Percentiles rank a stretch among this genome's conserved stretches.
Evolutionary conservation across 768 basidiomycete genomes (phyloP).

Genomic region (Dioszegia crocea): DNA sequence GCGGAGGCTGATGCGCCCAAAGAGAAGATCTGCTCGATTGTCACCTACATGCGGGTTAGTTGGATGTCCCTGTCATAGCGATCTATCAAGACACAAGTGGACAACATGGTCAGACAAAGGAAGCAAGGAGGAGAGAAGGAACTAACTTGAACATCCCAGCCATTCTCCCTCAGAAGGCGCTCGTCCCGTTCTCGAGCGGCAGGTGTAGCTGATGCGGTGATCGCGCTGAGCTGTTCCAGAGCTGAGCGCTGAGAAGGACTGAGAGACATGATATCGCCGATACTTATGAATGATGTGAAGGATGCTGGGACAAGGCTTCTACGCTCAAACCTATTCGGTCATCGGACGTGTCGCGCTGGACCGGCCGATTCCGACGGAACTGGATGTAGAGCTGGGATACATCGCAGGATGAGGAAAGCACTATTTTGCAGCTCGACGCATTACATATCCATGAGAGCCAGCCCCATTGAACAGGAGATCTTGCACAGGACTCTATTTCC

Average conservation of each 20-base stretch:
- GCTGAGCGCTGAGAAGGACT: conserved; percentile 21
- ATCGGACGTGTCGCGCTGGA: no score
- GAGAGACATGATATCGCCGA: conserved; percentile 20
- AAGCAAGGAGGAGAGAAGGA: not conserved
- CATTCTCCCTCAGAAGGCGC: conserved; percentile 38
- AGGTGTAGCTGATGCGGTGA: conserved; percentile 35
- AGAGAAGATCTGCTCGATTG: conserved; percentile 44
- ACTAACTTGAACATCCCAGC: conserved; percentile 48
- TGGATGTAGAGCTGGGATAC: no score
- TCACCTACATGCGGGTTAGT: conserved; percentile 13
- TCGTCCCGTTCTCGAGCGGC: conserved; percentile 39
- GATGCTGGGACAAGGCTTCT: no score
- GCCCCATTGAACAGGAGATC: no score
- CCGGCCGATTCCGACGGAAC: no score
- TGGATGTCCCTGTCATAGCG: not conserved
- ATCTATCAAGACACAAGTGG: not conserved
- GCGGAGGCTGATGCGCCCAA: conserved; percentile 6
- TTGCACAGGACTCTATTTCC: no score
- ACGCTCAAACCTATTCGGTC: no score
- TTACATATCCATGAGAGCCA: no score
- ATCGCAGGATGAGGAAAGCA: no score
- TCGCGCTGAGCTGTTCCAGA: conserved; percentile 41
- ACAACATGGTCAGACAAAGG: not conserved
- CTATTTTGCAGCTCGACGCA: no score
- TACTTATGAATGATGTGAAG: not conserved